These are phyloP conservation scores for Grigorovia transvaalensis DNA, from an alignment of 805 yeast species.

Conservation along the genomic window DNA sequence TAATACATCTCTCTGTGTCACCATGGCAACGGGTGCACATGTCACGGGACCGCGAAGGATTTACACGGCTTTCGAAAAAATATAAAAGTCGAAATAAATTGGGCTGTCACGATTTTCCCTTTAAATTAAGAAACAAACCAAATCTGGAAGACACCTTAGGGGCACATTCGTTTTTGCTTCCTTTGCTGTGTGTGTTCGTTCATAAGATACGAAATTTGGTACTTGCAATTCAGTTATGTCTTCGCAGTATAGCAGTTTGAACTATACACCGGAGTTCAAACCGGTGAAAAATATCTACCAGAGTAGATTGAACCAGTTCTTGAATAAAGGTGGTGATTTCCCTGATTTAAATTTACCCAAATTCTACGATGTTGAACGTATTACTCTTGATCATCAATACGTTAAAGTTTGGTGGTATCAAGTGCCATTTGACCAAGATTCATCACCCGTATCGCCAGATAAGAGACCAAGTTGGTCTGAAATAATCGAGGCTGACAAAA, in stretches of 20 bases:
- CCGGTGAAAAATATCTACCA: conserved; percentile 55
- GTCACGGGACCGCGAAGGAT: not conserved
- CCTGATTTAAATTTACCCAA: conserved; percentile 63
- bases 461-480: conserved; percentile 29
- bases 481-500: conserved; percentile 17
- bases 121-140: not conserved
- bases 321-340: conserved; percentile 67
- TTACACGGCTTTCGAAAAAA: not conserved
- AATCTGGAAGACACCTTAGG: not conserved
- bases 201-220: too few species aligned
- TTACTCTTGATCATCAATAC: conserved; percentile 32
- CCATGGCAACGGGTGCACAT: too few species aligned
- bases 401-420: conserved; percentile 57
- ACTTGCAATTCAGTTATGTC: conserved; percentile 1
- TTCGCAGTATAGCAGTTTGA: conserved; percentile 15
- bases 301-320: conserved; percentile 49
- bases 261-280: conserved; percentile 44
- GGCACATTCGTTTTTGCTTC: too few species aligned
- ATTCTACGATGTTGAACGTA: conserved; percentile 57
- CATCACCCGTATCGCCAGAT: conserved; percentile 31
- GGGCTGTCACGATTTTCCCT: not conserved
- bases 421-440: conserved; percentile 47
- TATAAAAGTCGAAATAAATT: not conserved
- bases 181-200: too few species aligned
- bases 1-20: too few species aligned